A percentile compares a stretch with the other conserved stretches of the same genome.
Conservation (phyloP, 495 filamentous ascomycete species). For the Platismatia glauca region DNA sequence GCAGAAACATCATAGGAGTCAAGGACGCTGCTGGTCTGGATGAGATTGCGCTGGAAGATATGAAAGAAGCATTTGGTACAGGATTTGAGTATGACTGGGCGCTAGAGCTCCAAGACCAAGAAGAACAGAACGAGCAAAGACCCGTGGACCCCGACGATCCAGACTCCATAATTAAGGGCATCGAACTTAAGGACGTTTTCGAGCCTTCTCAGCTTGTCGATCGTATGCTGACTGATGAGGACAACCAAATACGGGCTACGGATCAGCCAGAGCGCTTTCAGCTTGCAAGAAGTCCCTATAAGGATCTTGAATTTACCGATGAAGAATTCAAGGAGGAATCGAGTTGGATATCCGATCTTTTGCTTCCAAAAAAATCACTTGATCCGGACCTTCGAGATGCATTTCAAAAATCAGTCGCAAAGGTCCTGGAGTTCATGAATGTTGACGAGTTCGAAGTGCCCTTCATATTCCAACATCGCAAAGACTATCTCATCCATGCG, state of each 20-base stretch:
- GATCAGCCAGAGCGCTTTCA: conserved; percentile 95
- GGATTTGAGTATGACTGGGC: conserved; percentile 94
- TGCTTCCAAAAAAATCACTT: conserved; percentile 73
- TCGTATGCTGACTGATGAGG: conserved; percentile 88
- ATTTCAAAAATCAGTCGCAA: conserved; percentile 78
- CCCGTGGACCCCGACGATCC: conserved; percentile 47
- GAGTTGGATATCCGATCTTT: conserved; percentile 77
- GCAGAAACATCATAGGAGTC: conserved; percentile 54
- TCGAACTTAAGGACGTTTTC: conserved; percentile 97
- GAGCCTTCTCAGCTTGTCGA: conserved; percentile 90
- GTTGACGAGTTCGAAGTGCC: conserved; percentile 89
- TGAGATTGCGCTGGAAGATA: conserved; percentile 85
- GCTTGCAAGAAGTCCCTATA: conserved; percentile 78
- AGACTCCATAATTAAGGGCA: conserved; percentile 31
- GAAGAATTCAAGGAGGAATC: conserved; percentile 84
- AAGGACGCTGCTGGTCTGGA: conserved; percentile 68
- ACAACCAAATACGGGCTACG: conserved; percentile 74
- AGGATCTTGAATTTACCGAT: conserved; percentile 60
- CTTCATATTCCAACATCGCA: conserved; percentile 95
- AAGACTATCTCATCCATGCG: conserved; percentile 94
- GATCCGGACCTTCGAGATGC: conserved; percentile 61
- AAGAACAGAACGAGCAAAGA: conserved; percentile 49
- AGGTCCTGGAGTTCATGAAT: conserved; percentile 91
- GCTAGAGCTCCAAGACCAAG: conserved; percentile 66
- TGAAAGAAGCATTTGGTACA: conserved; percentile 90